Percentiles rank a stretch among this genome's conserved stretches.
Conservation (phyloP, 768 basidiomycete species). For the Pulveroboletus sp. region DNA sequence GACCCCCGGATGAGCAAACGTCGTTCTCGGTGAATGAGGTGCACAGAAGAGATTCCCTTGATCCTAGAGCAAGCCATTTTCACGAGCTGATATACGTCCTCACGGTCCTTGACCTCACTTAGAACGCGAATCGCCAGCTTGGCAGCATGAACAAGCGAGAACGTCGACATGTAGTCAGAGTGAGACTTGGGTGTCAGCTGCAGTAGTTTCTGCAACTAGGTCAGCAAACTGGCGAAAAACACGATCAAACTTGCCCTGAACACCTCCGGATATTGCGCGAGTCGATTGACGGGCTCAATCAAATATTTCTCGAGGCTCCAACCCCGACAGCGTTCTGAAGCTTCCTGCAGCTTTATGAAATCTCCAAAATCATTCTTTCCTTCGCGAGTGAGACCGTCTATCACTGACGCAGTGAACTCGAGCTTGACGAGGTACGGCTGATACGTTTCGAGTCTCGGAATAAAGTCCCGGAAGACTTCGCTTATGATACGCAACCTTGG, state of each 20-base stretch:
- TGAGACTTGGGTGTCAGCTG: conserved; percentile 67
- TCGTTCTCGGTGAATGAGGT: conserved; percentile 68
- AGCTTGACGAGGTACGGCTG: conserved; percentile 81
- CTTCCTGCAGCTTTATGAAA: conserved; percentile 69
- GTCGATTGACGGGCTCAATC: conserved; percentile 68
- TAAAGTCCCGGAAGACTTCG: conserved; percentile 52
- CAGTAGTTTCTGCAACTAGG: conserved; percentile 53
- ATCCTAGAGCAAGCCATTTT: conserved; percentile 58
- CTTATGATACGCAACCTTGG: conserved; percentile 52
- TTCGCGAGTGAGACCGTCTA: conserved; percentile 47
- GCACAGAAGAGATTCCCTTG: conserved; percentile 47
- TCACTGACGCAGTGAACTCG: conserved; percentile 50
- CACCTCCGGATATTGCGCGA: conserved; percentile 65
- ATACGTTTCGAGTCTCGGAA: conserved; percentile 72
- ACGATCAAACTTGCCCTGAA: conserved; percentile 56
- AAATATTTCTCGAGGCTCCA: conserved; percentile 67
- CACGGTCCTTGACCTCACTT: conserved; percentile 79
- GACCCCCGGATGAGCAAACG: conserved; percentile 65
- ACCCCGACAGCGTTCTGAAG: conserved; percentile 46
- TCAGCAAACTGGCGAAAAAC: neutral
- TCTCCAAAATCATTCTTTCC: conserved; percentile 74
- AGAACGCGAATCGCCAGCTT: conserved; percentile 71
- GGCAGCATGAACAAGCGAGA: conserved; percentile 60
- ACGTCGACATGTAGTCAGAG: conserved; percentile 63
- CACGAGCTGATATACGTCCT: conserved; percentile 79